Percentiles rank a stretch among this genome's conserved stretches.
Conservation (phyloP, 768 basidiomycete genomes). For the Pisolithus sp. region DNA sequence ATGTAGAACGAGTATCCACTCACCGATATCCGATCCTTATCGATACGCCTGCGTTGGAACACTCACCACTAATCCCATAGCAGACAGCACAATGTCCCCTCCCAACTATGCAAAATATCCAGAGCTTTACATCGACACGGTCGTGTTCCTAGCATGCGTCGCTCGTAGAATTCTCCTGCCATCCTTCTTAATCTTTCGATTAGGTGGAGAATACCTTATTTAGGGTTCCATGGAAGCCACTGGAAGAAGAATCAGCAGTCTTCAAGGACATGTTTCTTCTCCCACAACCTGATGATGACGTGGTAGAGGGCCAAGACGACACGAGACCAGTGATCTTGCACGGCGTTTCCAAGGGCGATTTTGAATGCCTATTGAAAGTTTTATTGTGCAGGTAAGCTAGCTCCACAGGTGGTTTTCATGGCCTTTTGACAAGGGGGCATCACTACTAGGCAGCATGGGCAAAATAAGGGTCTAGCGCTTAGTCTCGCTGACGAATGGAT, state of each 20-base stretch:
- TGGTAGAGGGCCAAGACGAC: conserved; percentile 12
- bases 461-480: not conserved
- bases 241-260: conserved; percentile 12
- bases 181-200: not conserved
- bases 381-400: conserved; percentile 8
- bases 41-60: too few relatives aligned
- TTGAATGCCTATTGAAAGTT: conserved; percentile 11
- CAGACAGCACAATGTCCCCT: not conserved
- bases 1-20: too few relatives aligned
- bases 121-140: conserved; percentile 6
- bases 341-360: conserved; percentile 13
- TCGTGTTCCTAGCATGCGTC: conserved; percentile 8
- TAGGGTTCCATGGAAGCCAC: conserved; percentile 11
- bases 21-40: too few relatives aligned
- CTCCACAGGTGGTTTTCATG: too few relatives aligned
- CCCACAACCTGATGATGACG: conserved; percentile 2
- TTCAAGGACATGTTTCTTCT: conserved; percentile 17
- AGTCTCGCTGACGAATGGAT: not conserved
- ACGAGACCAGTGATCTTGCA: conserved; percentile 11
- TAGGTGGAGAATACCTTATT: conserved; percentile 20
- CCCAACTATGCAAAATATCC: not conserved
- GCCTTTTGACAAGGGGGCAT: not conserved
- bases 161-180: not conserved
- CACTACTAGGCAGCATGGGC: not conserved
- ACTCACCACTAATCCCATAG: not conserved